Conservation (phyloP, 495 filamentous ascomycete genomes). For the Chaetomium tenue region DNA sequence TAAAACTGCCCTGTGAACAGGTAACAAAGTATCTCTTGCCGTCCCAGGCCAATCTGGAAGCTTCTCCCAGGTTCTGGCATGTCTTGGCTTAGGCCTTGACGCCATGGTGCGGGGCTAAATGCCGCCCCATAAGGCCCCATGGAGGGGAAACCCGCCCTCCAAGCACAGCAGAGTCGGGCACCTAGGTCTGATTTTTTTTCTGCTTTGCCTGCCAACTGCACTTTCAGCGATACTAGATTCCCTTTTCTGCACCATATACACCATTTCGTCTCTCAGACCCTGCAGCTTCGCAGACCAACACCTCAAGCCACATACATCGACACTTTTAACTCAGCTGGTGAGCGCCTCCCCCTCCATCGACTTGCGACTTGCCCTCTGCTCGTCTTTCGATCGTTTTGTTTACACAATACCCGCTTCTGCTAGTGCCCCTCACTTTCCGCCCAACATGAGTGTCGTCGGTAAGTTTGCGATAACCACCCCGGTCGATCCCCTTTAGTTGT, state of each 20-base stretch:
- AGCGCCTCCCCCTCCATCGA: neutral
- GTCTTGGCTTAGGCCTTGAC: conserved; percentile 27
- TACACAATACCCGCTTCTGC: conserved; percentile 25
- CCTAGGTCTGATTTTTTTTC: conserved; percentile 22
- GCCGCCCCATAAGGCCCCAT: conserved; percentile 22
- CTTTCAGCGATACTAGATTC: conserved; percentile 8
- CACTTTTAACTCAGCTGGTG: conserved; percentile 16
- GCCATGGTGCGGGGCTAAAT: conserved; percentile 33
- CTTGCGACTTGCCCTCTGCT: neutral
- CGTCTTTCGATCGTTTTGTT: conserved; percentile 25
- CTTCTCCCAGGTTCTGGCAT: conserved; percentile 33
- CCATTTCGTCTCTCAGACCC: conserved; percentile 18
- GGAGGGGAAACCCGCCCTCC: conserved; percentile 18
- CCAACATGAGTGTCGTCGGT: conserved; percentile 54
- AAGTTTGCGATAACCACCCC: conserved; percentile 21
- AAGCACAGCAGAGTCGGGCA: conserved; percentile 20
- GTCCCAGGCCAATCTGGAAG: conserved; percentile 28
- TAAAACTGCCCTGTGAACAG: no score
- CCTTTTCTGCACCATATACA: conserved; percentile 19
- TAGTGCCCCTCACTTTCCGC: conserved; percentile 32
- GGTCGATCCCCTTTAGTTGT: no score
- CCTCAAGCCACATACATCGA: conserved; percentile 7
- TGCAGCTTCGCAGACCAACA: conserved; percentile 13
- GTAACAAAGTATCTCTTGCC: neutral
- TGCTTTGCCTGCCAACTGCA: conserved; percentile 14